Base-by-base conservation (phyloP, 805 yeast species). In the Zygotorulaspora florentina region DNA sequence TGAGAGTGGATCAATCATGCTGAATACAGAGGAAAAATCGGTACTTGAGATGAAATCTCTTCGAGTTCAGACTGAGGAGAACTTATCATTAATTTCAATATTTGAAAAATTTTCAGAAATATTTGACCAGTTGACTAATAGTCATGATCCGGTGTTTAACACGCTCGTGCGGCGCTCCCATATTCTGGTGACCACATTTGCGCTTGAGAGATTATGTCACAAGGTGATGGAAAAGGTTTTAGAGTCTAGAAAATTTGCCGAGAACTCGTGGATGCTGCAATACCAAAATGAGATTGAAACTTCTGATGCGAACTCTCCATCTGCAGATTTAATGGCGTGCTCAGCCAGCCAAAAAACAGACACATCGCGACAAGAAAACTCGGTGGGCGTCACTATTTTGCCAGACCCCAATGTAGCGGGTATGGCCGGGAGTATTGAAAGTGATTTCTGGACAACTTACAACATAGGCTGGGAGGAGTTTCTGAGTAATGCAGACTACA, bases 371-470 rank as follows among this genome's bases (percentile, higher is more conserved):
- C 18, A 5, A 9, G 12, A 5, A n/a, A 13, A 16, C 36, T 13
- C 36, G 16, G 36, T 4, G 5, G 16, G 11, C 9, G 16, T 16
- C 16, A n/a, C 36, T 8, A 16, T 3, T 11, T 13, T 11, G 20
- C 20, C 36, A 7, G 16, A 16, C 8, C 7, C 11, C 20, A 33
- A 33, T 16, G 36, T 17, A n/a, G 20, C 8, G 9, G 16, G 16
- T 16, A 17, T 51, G 28, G 49, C 55, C 1, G 50, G 46, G 23
- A 35, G 48, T 35, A 40, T 58, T 26, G 53, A 55, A 3, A 58
- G 54, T 35, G 60, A 57, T 28, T 57, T 58, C 26, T 58, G 62
- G 61, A 42, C 43, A 35, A 52, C 40, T 18, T 59, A 58, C 44
- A 57, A 57, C 35, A 29, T 40, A 6, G 56, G 56, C 2, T 54